Percentiles rank a stretch among this genome's conserved stretches.
Evolutionary conservation across 306 rosid species (phyloP).

Genomic region (Cucumis hystrix): DNA sequence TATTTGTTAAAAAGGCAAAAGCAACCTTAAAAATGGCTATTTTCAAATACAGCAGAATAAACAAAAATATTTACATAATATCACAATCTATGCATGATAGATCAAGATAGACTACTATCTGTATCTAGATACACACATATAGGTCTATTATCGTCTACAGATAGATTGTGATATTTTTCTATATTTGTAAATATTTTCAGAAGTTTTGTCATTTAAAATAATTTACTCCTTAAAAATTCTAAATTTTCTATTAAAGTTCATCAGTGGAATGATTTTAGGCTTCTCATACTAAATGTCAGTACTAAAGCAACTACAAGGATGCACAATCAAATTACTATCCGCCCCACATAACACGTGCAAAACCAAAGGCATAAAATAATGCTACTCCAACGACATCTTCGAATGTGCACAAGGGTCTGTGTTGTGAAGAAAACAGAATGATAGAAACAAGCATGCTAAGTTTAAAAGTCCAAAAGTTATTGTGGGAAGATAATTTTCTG

Average conservation of each 20-base stretch:
- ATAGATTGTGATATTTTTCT: too few relatives aligned
- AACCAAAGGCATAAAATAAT: background rate
- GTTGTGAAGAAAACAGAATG: background rate
- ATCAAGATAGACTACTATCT: too few relatives aligned
- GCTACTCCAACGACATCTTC: background rate
- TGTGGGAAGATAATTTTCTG: conserved; percentile 5
- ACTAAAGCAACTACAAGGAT: background rate
- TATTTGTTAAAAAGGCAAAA: background rate
- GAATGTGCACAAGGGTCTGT: background rate
- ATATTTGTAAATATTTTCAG: too few relatives aligned
- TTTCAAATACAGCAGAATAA: too few relatives aligned
- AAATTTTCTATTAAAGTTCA: background rate
- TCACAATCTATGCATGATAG: too few relatives aligned
- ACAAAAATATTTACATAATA: too few relatives aligned
- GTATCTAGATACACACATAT: too few relatives aligned
- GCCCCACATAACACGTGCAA: background rate
- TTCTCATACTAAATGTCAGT: background rate
- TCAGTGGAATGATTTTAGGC: background rate
- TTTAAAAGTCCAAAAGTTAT: background rate
- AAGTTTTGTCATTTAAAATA: too few relatives aligned
- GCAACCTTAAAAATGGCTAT: too few relatives aligned
- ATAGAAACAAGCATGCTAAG: background rate
- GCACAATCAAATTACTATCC: background rate
- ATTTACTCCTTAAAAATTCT: background rate
- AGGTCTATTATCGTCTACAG: too few relatives aligned